These are phyloP conservation scores for Penicillium desertorum DNA, from an alignment of 495 filamentous ascomycete species.

Conservation along the genomic window DNA sequence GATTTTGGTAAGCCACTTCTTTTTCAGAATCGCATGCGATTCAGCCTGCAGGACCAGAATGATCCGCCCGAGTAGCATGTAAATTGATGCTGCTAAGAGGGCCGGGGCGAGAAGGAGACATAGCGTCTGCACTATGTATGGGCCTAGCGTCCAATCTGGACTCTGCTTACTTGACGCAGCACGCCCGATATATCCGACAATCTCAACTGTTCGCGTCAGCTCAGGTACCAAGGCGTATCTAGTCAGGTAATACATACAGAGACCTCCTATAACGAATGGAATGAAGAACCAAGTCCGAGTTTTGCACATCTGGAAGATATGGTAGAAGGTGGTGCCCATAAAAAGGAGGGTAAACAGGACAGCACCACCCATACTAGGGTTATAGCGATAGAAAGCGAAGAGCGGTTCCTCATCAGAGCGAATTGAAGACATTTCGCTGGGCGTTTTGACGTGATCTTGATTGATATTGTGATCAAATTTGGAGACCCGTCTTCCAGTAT, in stretches of 20 bases:
- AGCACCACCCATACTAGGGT: slow-evolving; percentile 49
- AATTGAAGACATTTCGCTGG: not conserved
- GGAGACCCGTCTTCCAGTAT: not conserved
- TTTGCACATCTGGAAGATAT: slow-evolving; percentile 46
- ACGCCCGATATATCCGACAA: slow-evolving; percentile 52
- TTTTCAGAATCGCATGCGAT: slow-evolving; percentile 11
- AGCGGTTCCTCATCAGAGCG: not conserved
- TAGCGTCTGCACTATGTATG: slow-evolving; percentile 33
- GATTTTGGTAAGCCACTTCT: slow-evolving; percentile 20
- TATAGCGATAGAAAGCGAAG: slow-evolving; percentile 19
- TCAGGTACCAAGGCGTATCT: not conserved
- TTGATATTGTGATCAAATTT: not conserved
- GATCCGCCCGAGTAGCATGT: slow-evolving; percentile 53
- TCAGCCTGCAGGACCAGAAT: slow-evolving; percentile 43
- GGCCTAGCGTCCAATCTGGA: slow-evolving; percentile 17
- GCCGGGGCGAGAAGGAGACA: slow-evolving; percentile 40
- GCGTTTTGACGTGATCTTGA: not conserved
- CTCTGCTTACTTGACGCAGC: slow-evolving; percentile 27
- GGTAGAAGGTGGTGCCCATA: slow-evolving; percentile 38
- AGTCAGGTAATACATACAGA: slow-evolving; percentile 41
- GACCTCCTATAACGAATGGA: slow-evolving; percentile 54
- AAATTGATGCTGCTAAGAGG: slow-evolving; percentile 51
- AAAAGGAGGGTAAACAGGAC: slow-evolving; percentile 52
- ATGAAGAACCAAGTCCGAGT: slow-evolving; percentile 61
- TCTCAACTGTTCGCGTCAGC: slow-evolving; percentile 41